These are phyloP conservation scores for Cutaneotrichosporon mucoides DNA, from an alignment of 1,284 basidiomycete genomes.

Conservation along the genomic window DNA sequence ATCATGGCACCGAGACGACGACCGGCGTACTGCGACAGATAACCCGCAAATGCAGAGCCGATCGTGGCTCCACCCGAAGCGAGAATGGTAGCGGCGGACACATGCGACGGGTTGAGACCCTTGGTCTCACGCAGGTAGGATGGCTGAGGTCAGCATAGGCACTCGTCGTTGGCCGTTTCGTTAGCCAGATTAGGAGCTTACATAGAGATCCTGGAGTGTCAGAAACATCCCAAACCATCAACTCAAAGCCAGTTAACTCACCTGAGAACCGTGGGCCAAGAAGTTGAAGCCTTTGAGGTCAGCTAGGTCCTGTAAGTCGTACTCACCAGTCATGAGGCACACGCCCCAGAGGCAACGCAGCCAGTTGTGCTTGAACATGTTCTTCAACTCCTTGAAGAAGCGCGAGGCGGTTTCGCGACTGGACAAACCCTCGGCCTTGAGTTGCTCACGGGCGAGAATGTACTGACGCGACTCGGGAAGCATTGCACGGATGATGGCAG, in stretches of 20 bases:
- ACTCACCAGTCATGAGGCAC: constrained; percentile 41
- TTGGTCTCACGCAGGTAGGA: constrained; percentile 22
- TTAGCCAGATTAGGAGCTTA: constrained; percentile 13
- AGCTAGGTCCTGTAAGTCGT: constrained; percentile 34
- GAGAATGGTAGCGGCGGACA: constrained; percentile 86
- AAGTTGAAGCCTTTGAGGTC: constrained; percentile 70
- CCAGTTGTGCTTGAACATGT: constrained; percentile 76
- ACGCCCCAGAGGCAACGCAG: constrained; percentile 71
- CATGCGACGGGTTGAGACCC: constrained; percentile 52
- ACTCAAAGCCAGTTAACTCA: no score
- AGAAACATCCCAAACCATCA: no score
- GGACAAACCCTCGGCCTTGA: constrained; percentile 44
- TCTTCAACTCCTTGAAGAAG: constrained; percentile 65
- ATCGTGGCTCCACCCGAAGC: constrained; percentile 63
- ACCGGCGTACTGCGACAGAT: constrained; percentile 75
- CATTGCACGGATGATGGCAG: constrained; percentile 65
- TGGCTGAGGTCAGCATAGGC: constrained; percentile 4
- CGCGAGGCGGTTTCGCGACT: constrained; percentile 61
- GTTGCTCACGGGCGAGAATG: constrained; percentile 36
- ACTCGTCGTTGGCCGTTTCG: constrained; percentile 12
- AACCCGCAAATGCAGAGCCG: constrained; percentile 75
- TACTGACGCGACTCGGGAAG: constrained; percentile 80
- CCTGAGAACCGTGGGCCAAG: constrained; percentile 62
- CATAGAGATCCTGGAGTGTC: constrained; percentile 29
- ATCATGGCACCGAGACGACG: constrained; percentile 59